Conservation (phyloP, 768 basidiomycete genomes). For the Boletus reticuloceps region DNA sequence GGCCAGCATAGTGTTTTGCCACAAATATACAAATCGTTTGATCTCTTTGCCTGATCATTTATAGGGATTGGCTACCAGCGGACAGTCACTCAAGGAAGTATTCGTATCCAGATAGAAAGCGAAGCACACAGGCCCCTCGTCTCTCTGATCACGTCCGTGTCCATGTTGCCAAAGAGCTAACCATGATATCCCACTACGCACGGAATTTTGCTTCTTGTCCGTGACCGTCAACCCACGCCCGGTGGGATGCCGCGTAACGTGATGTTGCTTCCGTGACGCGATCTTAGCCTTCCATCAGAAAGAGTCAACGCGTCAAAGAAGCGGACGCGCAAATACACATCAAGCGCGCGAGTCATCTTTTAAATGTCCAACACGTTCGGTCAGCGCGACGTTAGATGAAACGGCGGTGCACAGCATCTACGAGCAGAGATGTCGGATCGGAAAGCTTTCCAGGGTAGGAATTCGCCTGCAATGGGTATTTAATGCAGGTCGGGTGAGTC, state of each 20-base stretch:
- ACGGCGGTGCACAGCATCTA: background rate
- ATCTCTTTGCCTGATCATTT: slow-evolving; percentile 52
- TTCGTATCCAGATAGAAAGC: no score
- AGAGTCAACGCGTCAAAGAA: no score
- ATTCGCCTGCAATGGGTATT: no score
- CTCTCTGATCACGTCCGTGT: slow-evolving; percentile 50
- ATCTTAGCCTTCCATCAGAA: slow-evolving; percentile 39
- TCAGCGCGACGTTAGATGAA: slow-evolving; percentile 13
- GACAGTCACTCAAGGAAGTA: background rate
- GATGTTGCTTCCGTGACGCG: slow-evolving; percentile 49
- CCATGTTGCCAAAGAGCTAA: slow-evolving; percentile 51
- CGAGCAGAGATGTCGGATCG: no score
- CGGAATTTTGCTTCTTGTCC: slow-evolving; percentile 45
- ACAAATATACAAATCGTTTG: slow-evolving; percentile 46
- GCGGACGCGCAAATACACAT: background rate
- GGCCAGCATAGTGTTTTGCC: no score
- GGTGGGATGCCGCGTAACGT: slow-evolving; percentile 53
- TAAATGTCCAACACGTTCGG: background rate
- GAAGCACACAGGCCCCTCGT: slow-evolving; percentile 41
- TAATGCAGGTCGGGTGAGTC: no score
- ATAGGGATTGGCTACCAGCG: slow-evolving; percentile 34
- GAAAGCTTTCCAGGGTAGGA: no score
- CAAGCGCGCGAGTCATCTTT: slow-evolving; percentile 41
- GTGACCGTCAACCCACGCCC: slow-evolving; percentile 66
- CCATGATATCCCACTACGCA: background rate